Evolutionary conservation across 768 basidiomycete species (phyloP).

Genomic region (Boletales sp.): DNA sequence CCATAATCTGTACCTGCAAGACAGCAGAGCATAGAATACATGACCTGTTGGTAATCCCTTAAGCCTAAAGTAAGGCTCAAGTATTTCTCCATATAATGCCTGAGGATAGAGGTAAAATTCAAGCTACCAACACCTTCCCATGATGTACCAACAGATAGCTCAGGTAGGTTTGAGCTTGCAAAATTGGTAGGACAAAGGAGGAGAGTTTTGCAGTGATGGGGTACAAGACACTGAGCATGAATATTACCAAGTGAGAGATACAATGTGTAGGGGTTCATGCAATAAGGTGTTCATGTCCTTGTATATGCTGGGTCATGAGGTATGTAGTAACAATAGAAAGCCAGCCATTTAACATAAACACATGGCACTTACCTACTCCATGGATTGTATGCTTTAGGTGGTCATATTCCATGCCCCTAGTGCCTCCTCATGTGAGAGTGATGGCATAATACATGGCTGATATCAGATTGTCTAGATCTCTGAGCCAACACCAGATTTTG

Average conservation of each 20-base stretch:
- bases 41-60: neutral
- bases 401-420: slow-evolving; percentile 13
- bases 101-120: too few species aligned
- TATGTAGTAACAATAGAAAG: slow-evolving; percentile 10
- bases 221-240: neutral
- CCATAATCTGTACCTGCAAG: neutral
- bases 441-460: slow-evolving; percentile 10
- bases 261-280: slow-evolving; percentile 6
- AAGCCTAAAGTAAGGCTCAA: neutral
- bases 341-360: slow-evolving; percentile 16
- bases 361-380: neutral
- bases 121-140: neutral
- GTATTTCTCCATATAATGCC: too few species aligned
- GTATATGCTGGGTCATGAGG: slow-evolving; percentile 8
- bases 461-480: slow-evolving; percentile 2
- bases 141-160: slow-evolving; percentile 1
- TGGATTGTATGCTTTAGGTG: slow-evolving; percentile 8
- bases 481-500: slow-evolving; percentile 7
- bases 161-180: neutral
- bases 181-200: neutral
- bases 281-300: slow-evolving; percentile 6
- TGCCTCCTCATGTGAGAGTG: slow-evolving; percentile 10
- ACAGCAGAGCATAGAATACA: neutral
- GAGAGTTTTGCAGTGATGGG: neutral
- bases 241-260: slow-evolving; percentile 1